A percentile compares a stretch with the other conserved stretches of the same genome.
Evolutionary conservation across 106 monocot species (phyloP).

Genomic region (Amphibolis antarctica): DNA sequence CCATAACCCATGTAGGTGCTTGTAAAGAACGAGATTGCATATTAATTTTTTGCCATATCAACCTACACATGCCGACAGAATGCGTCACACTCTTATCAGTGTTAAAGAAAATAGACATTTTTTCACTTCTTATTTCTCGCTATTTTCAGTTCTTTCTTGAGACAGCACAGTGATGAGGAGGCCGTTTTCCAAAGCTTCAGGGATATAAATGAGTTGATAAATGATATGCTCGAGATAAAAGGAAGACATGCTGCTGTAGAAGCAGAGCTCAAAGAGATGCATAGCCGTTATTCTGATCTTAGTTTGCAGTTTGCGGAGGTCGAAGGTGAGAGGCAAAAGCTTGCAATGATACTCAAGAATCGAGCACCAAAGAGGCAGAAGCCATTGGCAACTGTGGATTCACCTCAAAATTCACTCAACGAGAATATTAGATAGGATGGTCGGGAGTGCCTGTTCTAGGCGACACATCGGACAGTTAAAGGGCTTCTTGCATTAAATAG

Average conservation of each 20-base stretch:
- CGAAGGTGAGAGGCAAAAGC: conserved; percentile 93
- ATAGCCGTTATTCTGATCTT: conserved; percentile 73
- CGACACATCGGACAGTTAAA: background rate
- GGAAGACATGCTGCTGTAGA: conserved; percentile 48
- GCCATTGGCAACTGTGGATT: background rate
- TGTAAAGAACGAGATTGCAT: no score
- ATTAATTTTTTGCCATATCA: no score
- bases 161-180: conserved; percentile 56
- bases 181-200: conserved; percentile 69
- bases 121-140: background rate
- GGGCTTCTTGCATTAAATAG: background rate
- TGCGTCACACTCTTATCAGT: no score
- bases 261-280: conserved; percentile 88
- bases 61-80: no score
- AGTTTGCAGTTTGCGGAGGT: conserved; percentile 93
- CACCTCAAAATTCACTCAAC: background rate
- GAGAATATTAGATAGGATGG: background rate
- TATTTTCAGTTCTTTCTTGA: conserved; percentile 61
- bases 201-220: conserved; percentile 84
- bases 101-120: background rate
- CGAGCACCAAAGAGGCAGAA: conserved; percentile 31
- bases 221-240: conserved; percentile 74
- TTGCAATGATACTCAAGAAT: conserved; percentile 73
- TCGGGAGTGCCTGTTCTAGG: background rate
- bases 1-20: no score